Conservation (phyloP, 2,329 filamentous ascomycete species). For the Raffaelea arxii region DNA sequence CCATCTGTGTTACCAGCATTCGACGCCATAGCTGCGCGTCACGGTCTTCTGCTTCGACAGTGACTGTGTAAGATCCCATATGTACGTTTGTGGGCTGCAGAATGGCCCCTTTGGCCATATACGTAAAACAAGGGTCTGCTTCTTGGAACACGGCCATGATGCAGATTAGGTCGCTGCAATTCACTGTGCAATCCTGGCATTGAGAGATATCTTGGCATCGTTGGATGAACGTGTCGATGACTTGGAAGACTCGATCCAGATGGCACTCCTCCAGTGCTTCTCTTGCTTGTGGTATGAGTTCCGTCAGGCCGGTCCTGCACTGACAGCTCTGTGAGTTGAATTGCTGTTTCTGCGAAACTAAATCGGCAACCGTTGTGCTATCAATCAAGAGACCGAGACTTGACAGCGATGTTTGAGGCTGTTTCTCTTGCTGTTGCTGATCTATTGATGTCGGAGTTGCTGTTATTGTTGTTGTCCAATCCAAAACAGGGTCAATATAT, state of each 20-base stretch:
- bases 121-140: neutral
- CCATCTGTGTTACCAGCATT: neutral
- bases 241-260: neutral
- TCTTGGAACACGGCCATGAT: conserved; percentile 2
- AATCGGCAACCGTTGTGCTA: neutral
- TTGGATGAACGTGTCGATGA: neutral
- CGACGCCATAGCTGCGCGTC: neutral
- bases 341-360: neutral
- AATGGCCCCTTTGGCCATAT: neutral
- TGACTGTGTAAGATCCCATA: neutral
- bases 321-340: neutral
- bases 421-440: neutral
- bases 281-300: neutral
- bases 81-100: neutral
- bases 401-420: neutral
- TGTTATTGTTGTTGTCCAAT: neutral
- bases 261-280: neutral
- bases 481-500: neutral
- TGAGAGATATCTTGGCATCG: neutral
- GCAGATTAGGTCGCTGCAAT: conserved; percentile 1
- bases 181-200: neutral
- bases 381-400: neutral
- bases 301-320: neutral
- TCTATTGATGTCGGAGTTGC: neutral
- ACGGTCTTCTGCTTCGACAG: neutral